phyloP scores from a whole-genome alignment of 1,139 yeast genomes.

The Suhomyces bribrorum region DNA sequence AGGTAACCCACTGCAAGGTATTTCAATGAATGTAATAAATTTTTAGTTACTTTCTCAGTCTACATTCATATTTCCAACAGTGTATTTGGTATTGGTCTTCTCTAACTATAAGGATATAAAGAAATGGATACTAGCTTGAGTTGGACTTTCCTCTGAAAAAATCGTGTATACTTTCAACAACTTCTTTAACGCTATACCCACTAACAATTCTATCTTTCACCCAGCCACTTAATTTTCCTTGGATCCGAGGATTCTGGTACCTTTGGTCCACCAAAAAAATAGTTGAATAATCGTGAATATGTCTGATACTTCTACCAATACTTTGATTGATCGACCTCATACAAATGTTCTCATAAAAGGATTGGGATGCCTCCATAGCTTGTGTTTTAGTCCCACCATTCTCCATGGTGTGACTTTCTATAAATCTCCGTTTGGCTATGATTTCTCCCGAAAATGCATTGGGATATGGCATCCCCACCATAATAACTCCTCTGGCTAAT shows the following conservation, averaged over 20 bases:
- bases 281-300: slow-evolving; percentile 75
- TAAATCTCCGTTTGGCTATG: slow-evolving; percentile 67
- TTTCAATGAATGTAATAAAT: no score
- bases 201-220: slow-evolving; percentile 47
- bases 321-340: slow-evolving; percentile 93
- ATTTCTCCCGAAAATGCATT: slow-evolving; percentile 83
- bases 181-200: slow-evolving; percentile 11
- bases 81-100: no score
- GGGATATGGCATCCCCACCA: slow-evolving; percentile 92
- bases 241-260: slow-evolving; percentile 51
- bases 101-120: no score
- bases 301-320: slow-evolving; percentile 90
- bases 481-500: slow-evolving; percentile 81
- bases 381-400: slow-evolving; percentile 43
- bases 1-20: no score
- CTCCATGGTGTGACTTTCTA: slow-evolving; percentile 48
- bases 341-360: slow-evolving; percentile 80
- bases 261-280: slow-evolving; percentile 73
- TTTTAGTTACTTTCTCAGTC: no score
- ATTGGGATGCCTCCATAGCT: slow-evolving; percentile 52
- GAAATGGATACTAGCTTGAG: no score
- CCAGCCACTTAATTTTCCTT: slow-evolving; percentile 76
- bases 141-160: slow-evolving; percentile 20
- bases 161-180: slow-evolving; percentile 24
- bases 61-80: no score